Percentiles rank a stretch among this genome's conserved stretches.
These are phyloP conservation scores for Telfairia occidentalis DNA, from an alignment of 331 rosid genomes.

Conservation along the genomic window DNA sequence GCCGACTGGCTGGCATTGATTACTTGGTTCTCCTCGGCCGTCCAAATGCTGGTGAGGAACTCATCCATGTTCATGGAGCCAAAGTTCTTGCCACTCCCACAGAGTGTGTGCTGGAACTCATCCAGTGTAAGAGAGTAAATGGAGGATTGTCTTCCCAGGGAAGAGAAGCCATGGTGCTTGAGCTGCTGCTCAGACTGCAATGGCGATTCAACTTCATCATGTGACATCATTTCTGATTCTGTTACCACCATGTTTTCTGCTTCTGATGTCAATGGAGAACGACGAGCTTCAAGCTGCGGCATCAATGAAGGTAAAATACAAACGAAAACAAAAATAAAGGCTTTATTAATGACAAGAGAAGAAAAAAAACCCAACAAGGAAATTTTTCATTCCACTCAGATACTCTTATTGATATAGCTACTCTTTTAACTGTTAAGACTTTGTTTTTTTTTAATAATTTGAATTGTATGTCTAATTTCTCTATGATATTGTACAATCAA, in stretches of 20 bases:
- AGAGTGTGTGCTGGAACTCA: slow-evolving; percentile 66
- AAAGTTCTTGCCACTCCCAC: slow-evolving; percentile 65
- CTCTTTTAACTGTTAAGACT: too few species aligned
- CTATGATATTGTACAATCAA: too few species aligned
- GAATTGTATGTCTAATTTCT: too few species aligned
- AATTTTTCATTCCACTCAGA: background rate
- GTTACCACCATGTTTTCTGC: slow-evolving; percentile 29
- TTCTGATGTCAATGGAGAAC: background rate
- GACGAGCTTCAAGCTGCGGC: background rate
- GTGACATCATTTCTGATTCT: slow-evolving; percentile 37
- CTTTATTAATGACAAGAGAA: background rate
- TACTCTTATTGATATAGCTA: too few species aligned
- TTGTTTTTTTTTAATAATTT: too few species aligned
- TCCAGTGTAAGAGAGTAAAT: slow-evolving; percentile 83
- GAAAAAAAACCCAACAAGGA: background rate
- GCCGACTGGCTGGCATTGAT: background rate
- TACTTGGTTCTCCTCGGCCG: slow-evolving; percentile 64
- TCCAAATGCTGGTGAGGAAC: slow-evolving; percentile 79
- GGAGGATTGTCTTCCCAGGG: slow-evolving; percentile 63
- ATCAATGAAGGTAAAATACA: background rate
- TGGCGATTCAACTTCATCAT: slow-evolving; percentile 32
- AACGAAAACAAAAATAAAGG: background rate
- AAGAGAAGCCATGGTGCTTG: slow-evolving; percentile 22
- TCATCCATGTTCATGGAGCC: slow-evolving; percentile 99
- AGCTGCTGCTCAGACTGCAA: slow-evolving; percentile 14